Evolutionary conservation across 345 rosid genomes (phyloP), one percentile per base, ranked within the genome.

Genomic region (Mangifera indica): DNA sequence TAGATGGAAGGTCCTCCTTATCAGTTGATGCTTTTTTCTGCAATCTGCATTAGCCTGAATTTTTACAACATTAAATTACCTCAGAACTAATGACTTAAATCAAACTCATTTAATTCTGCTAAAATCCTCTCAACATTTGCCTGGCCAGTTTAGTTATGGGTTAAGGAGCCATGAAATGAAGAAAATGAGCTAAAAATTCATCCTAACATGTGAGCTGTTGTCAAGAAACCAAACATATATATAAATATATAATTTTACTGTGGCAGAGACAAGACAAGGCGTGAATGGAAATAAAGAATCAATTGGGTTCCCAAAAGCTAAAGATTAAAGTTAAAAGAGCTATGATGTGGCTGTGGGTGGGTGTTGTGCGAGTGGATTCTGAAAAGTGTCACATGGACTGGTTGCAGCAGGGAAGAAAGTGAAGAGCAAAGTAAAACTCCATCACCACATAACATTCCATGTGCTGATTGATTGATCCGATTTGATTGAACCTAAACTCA

Each of bases 331-430:
- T 21, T 22, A 10, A 17, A 65, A 26, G 20, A 17, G 45, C 29
- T 44, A 66, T n/a, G 59, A 66, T 51, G 40, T 24, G 59, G 52
- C 25, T 55, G 40, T 42, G 49, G 64, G n/a, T n/a, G n/a, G n/a
- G 51, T 20, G 73, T 4, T 1, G 34, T 34, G 80, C 54, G 63
- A 26, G 82, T 82, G 85, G 83, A 22, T 59, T 83, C 86, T 85
- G 88, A 83, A 85, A 85, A 85, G 88, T 46, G 58, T 66, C 88
- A 85, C 88, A 66, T 81, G 86, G 71, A n/a, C n/a, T n/a, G n/a
- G n/a, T n/a, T n/a, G n/a, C 17, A 24, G 61, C 62, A 26, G 44
- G 58, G 34, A 32, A 74, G 54, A 70, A 54, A 53, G 59, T 40
- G 46, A 46, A 53, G 53, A 52, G 13, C 48, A 59, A 70, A 46